These are phyloP conservation scores for Marsdenia floribunda DNA, from an alignment of 257 asterid species.

Conservation along the genomic window DNA sequence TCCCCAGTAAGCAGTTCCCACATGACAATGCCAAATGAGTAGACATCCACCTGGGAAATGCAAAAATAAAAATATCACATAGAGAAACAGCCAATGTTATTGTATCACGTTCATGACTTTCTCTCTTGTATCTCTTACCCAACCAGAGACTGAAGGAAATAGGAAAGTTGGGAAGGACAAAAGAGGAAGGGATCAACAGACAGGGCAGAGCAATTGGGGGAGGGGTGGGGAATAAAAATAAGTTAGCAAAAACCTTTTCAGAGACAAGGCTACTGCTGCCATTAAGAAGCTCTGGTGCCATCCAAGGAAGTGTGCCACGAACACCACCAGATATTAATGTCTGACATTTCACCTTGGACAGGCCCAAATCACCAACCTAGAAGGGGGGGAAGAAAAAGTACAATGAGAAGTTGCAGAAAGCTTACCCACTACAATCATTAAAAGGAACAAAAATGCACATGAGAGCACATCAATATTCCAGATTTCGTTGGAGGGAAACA, in stretches of 20 bases:
- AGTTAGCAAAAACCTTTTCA: slow-evolving; percentile 58
- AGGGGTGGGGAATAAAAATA: background rate
- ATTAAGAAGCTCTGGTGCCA: slow-evolving; percentile 99
- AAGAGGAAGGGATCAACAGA: background rate
- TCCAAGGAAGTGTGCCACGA: slow-evolving; percentile 99
- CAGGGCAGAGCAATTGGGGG: background rate
- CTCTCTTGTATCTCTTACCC: background rate
- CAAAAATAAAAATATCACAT: background rate
- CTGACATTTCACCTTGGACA: slow-evolving; percentile 93
- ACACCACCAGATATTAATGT: slow-evolving; percentile 97
- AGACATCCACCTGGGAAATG: slow-evolving; percentile 73
- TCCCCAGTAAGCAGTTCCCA: slow-evolving; percentile 99
- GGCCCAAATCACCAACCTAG: slow-evolving; percentile 99
- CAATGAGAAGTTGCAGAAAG: background rate
- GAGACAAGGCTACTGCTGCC: slow-evolving; percentile 97
- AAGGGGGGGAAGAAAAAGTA: background rate
- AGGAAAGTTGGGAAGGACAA: background rate
- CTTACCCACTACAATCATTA: background rate
- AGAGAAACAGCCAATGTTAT: background rate
- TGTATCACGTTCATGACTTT: background rate
- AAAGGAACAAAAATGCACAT: slow-evolving; percentile 5
- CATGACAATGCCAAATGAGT: slow-evolving; percentile 93
- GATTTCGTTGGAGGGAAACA: too few species aligned
- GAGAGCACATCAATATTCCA: background rate
- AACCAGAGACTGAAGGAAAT: background rate